Evolutionary conservation across 805 yeast species (phyloP).

Genomic region (Candida xyloterini): DNA sequence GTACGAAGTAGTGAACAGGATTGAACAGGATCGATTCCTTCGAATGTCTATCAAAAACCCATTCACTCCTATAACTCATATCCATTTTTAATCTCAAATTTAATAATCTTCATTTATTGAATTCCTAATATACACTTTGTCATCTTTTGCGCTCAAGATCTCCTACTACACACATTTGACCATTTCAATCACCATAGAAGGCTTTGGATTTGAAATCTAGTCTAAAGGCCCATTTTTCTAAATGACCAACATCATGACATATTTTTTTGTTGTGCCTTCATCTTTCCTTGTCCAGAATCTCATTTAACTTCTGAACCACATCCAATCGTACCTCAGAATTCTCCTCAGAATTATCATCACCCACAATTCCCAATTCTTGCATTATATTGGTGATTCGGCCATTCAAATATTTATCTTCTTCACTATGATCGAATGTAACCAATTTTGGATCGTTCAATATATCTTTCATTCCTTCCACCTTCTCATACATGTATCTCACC

Average conservation of each 20-base stretch:
- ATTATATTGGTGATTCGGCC: slow-evolving; percentile 16
- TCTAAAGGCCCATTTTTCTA: neutral
- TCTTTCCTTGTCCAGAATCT: slow-evolving; percentile 8
- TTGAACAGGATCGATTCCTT: too few relatives aligned
- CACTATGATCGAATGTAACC: slow-evolving; percentile 10
- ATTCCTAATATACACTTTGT: slow-evolving; percentile 2
- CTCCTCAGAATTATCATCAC: slow-evolving; percentile 1
- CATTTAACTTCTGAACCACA: slow-evolving; percentile 14
- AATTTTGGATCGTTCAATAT: slow-evolving; percentile 11
- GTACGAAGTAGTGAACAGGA: too few relatives aligned
- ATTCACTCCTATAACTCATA: too few relatives aligned
- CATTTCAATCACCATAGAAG: neutral
- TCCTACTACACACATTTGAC: neutral
- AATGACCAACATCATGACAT: neutral
- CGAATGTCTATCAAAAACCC: too few relatives aligned
- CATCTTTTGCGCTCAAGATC: slow-evolving; percentile 1
- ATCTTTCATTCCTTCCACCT: slow-evolving; percentile 15
- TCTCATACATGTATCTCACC: slow-evolving; percentile 20
- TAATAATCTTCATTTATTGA: slow-evolving; percentile 2
- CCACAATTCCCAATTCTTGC: slow-evolving; percentile 10
- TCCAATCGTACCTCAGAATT: slow-evolving; percentile 9
- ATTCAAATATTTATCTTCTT: slow-evolving; percentile 22
- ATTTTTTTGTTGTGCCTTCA: slow-evolving; percentile 2
- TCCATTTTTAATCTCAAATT: too few relatives aligned
- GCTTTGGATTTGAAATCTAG: neutral